Conservation (phyloP, 768 basidiomycete species). For the Kwoniella europaea region DNA sequence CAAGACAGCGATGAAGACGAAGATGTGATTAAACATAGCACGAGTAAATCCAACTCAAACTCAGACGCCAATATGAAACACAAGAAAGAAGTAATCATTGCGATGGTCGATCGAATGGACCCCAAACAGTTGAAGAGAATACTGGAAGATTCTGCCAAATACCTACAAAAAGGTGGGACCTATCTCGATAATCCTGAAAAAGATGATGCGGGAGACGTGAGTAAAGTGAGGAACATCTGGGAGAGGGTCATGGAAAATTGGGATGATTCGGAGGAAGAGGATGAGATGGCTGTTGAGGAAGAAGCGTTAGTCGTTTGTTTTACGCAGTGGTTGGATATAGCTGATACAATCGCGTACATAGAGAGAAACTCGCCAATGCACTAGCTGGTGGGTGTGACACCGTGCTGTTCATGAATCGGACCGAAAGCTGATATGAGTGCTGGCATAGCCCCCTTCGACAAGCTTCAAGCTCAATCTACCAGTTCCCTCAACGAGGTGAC, state of each 20-base stretch:
- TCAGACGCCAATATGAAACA: background rate
- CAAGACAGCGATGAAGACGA: background rate
- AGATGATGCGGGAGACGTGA: background rate
- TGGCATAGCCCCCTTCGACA: conserved; percentile 7
- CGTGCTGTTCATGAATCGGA: too few species aligned
- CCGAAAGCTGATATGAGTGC: background rate
- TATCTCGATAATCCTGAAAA: background rate
- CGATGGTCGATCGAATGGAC: background rate
- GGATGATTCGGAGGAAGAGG: background rate
- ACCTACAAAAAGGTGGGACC: background rate
- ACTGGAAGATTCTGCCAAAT: background rate
- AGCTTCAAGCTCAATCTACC: background rate
- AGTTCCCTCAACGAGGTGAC: background rate
- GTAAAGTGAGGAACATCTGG: background rate
- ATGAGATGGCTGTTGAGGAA: background rate
- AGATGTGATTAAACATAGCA: background rate
- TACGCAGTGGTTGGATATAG: background rate
- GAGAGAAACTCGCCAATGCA: conserved; percentile 2
- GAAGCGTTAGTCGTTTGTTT: conserved; percentile 10
- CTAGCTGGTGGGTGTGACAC: background rate
- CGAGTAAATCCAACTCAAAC: too few species aligned
- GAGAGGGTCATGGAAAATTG: background rate
- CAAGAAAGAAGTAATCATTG: background rate
- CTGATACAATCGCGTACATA: background rate
- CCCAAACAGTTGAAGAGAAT: too few species aligned